Evolutionary conservation across 2,329 filamentous ascomycete species (phyloP).

Genomic region (Myotisia sp.): DNA sequence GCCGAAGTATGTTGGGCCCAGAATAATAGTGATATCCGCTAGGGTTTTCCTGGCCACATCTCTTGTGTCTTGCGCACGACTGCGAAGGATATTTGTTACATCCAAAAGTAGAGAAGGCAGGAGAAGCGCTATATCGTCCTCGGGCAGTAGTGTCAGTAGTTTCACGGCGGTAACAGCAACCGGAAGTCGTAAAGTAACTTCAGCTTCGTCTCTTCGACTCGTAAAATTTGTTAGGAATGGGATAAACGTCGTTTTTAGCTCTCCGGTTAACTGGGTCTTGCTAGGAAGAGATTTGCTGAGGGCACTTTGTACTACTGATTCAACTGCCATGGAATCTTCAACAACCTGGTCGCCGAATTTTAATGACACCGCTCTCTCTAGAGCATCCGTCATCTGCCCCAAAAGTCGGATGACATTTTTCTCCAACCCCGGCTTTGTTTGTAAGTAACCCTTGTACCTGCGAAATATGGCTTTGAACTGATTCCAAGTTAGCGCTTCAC

Average conservation of each 20-base stretch:
- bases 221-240: slow-evolving; percentile 71
- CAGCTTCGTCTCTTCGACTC: slow-evolving; percentile 86
- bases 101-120: slow-evolving; percentile 78
- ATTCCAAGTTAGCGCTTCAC: slow-evolving; percentile 69
- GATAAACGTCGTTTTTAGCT: slow-evolving; percentile 61
- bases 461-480: slow-evolving; percentile 76
- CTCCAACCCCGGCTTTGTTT: slow-evolving; percentile 64
- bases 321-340: slow-evolving; percentile 19
- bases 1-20: slow-evolving; percentile 71
- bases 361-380: slow-evolving; percentile 41
- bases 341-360: slow-evolving; percentile 7
- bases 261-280: slow-evolving; percentile 51
- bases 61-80: slow-evolving; percentile 72
- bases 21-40: slow-evolving; percentile 62
- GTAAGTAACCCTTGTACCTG: slow-evolving; percentile 69
- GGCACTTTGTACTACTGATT: slow-evolving; percentile 22
- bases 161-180: slow-evolving; percentile 82
- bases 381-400: slow-evolving; percentile 63
- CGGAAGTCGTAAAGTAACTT: slow-evolving; percentile 82
- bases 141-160: slow-evolving; percentile 64
- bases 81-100: slow-evolving; percentile 82
- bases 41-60: slow-evolving; percentile 85
- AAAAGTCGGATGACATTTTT: slow-evolving; percentile 76
- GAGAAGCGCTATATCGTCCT: slow-evolving; percentile 55
- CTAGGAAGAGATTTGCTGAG: slow-evolving; percentile 55